Evolutionary conservation across 495 filamentous ascomycete genomes (phyloP).

Genomic region (Podospora australis): DNA sequence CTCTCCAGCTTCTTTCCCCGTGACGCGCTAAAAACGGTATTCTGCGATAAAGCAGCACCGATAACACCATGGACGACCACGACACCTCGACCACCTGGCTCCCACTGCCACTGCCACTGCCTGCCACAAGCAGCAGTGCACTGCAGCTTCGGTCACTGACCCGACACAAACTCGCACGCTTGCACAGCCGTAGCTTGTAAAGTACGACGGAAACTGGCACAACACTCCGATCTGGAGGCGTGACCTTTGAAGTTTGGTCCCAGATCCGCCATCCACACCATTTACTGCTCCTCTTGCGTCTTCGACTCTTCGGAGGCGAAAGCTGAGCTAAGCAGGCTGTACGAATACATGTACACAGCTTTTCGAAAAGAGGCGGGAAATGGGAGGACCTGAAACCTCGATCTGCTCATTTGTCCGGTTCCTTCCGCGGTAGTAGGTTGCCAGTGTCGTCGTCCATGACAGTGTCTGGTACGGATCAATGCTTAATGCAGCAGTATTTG

Average conservation of each 20-base stretch:
- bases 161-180: too few species aligned
- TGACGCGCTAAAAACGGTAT: neutral
- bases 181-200: too few species aligned
- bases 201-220: neutral
- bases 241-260: neutral
- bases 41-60: neutral
- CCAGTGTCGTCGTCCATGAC: too few species aligned
- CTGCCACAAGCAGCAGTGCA: too few species aligned
- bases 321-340: constrained; percentile 5
- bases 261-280: constrained; percentile 5
- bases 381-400: neutral
- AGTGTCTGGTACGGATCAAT: too few species aligned
- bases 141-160: too few species aligned
- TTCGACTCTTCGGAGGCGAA: constrained; percentile 10
- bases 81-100: too few species aligned
- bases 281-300: constrained; percentile 15
- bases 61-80: neutral
- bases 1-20: neutral
- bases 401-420: neutral
- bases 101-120: too few species aligned
- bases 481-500: too few species aligned
- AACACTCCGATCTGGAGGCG: neutral
- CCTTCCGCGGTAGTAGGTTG: constrained; percentile 1
- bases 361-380: too few species aligned
- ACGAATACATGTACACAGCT: too few species aligned